Conservation (phyloP, 2,329 filamentous ascomycete genomes). For the Rhynchosporium graminicola region DNA sequence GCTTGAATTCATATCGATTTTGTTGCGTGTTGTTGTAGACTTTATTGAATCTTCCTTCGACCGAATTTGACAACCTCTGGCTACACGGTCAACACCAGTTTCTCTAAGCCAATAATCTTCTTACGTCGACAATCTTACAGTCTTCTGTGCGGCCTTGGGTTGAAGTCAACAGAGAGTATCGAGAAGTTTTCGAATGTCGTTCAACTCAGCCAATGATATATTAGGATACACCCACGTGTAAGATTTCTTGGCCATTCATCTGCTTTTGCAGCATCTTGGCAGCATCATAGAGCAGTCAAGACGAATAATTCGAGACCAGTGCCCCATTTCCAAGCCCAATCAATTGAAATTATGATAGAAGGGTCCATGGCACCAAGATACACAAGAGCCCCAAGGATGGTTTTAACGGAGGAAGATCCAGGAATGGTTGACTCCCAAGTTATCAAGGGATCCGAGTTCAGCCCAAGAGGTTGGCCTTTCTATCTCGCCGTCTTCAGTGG, state of each 20-base stretch:
- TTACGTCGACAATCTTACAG: neutral
- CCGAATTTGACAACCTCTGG: no score
- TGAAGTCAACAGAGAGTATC: neutral
- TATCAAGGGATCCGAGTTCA: neutral
- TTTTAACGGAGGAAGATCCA: conserved; percentile 5
- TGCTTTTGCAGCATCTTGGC: neutral
- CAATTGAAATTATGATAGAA: neutral
- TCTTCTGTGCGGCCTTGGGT: no score
- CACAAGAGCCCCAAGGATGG: conserved; percentile 5
- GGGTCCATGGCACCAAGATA: neutral
- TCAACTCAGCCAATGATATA: conserved; percentile 9
- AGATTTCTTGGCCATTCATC: conserved; percentile 2
- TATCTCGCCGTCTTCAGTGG: conserved; percentile 3
- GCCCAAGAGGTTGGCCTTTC: conserved; percentile 2
- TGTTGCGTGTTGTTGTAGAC: no score
- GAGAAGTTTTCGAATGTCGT: conserved; percentile 9
- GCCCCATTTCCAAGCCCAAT: neutral
- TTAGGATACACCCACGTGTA: conserved; percentile 5
- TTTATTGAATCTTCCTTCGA: no score
- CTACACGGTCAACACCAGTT: no score
- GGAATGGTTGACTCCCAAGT: conserved; percentile 3
- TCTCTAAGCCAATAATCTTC: neutral
- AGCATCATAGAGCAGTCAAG: neutral
- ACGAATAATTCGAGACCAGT: neutral
- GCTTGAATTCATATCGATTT: no score